Percentiles rank a stretch among this genome's conserved stretches.
Conservation (phyloP, 2,329 filamentous ascomycete species). For the Xylaria sp. region DNA sequence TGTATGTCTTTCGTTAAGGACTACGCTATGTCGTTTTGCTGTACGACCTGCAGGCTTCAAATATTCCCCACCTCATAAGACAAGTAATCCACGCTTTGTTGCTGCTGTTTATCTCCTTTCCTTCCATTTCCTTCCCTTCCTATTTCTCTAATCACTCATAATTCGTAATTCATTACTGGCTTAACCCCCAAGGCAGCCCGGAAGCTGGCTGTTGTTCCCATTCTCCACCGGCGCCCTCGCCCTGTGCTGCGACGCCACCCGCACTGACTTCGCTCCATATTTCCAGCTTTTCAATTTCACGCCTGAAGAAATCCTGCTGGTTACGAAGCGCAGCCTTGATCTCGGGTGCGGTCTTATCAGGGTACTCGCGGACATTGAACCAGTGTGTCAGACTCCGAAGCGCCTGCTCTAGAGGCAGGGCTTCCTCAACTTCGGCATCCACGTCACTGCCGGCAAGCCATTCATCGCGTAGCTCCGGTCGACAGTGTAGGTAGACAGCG, state of each 20-base stretch:
- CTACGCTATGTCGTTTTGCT: background rate
- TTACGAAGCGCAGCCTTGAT: conserved; percentile 71
- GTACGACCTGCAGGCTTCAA: background rate
- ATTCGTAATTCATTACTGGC: too few species aligned
- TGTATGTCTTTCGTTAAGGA: too few species aligned
- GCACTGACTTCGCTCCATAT: conserved; percentile 58
- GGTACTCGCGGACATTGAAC: conserved; percentile 88
- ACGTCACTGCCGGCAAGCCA: conserved; percentile 93
- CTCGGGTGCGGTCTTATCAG: conserved; percentile 76
- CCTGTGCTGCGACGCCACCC: conserved; percentile 21
- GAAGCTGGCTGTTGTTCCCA: conserved; percentile 41
- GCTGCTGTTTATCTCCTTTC: background rate
- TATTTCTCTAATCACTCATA: background rate
- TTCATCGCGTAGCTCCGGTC: conserved; percentile 92
- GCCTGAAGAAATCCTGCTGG: conserved; percentile 82
- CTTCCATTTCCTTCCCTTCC: background rate
- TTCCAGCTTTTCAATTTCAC: conserved; percentile 80
- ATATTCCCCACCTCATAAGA: background rate
- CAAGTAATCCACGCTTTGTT: background rate
- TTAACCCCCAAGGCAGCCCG: conserved; percentile 28
- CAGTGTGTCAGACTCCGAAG: conserved; percentile 91
- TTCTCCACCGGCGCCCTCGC: conserved; percentile 38
- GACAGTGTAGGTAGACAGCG: conserved; percentile 92
- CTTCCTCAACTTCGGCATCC: conserved; percentile 93
- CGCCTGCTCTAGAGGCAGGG: conserved; percentile 90